Conservation (phyloP, 2,329 filamentous ascomycete genomes). For the Fusarium chuoi region DNA sequence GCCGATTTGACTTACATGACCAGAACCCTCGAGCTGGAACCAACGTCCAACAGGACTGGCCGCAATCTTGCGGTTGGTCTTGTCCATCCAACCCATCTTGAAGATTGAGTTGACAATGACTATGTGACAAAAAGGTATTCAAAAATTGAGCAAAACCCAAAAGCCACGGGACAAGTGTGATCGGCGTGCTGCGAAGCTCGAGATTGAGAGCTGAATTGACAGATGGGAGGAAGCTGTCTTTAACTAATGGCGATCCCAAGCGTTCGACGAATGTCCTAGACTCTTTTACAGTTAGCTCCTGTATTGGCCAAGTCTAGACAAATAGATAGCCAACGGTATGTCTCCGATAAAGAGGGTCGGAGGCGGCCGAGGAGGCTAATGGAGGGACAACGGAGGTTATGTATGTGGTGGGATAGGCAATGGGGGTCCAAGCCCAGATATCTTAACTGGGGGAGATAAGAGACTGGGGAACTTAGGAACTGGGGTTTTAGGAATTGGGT, state of each 20-base stretch:
- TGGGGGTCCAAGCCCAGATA: slow-evolving; percentile 27
- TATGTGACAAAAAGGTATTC: slow-evolving; percentile 7
- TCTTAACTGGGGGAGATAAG: slow-evolving; percentile 37
- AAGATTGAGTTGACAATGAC: neutral
- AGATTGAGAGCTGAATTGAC: slow-evolving; percentile 5
- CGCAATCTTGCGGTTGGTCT: slow-evolving; percentile 68
- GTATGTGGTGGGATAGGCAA: slow-evolving; percentile 31
- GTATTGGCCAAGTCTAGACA: slow-evolving; percentile 4
- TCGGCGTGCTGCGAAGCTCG: neutral
- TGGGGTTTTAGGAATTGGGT: slow-evolving; percentile 16
- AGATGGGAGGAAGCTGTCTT: slow-evolving; percentile 19
- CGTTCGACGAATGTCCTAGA: slow-evolving; percentile 11
- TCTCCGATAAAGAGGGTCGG: slow-evolving; percentile 32
- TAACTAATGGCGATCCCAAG: slow-evolving; percentile 12
- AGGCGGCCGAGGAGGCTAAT: slow-evolving; percentile 8
- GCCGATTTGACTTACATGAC: slow-evolving; percentile 71
- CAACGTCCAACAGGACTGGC: slow-evolving; percentile 73
- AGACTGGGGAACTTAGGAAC: slow-evolving; percentile 25
- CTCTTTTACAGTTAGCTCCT: slow-evolving; percentile 27
- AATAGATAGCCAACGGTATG: slow-evolving; percentile 22
- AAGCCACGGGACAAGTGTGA: neutral
- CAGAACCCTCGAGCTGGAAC: slow-evolving; percentile 84
- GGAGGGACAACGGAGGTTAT: slow-evolving; percentile 25
- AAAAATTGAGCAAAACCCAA: slow-evolving; percentile 12
- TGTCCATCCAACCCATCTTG: slow-evolving; percentile 61